Base-by-base conservation (phyloP, 352 stramenopile species). In the Stephanocyclus meneghinianus region DNA sequence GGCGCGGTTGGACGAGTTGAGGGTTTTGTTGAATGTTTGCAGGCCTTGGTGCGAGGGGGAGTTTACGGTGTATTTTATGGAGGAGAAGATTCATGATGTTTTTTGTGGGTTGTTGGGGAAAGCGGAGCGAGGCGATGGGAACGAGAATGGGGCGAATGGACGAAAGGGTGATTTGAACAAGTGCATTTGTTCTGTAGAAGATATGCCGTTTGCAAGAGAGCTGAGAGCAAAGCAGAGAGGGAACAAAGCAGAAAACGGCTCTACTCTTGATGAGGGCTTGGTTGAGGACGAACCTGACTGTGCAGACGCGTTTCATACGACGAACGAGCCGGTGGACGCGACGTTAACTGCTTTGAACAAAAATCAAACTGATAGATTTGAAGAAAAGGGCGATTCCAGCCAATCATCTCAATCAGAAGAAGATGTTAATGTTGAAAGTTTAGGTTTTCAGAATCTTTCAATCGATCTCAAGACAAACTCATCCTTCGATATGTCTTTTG, bases 31-130 rank as follows among this genome's bases (percentile, higher is more conserved):
- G 18, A 55, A 69, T 45, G 81, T 86, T 18, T 91, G 85, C 72
- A 26, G 63, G 32, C 80, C 81, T 11, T 86, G 83, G 26, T 64
- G 75, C 51, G 35, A 29, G 18, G 85, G 78, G 75, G 47, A 30
- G n/a, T 64, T 92, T 32, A 71, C 47, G 44, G 51, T 91, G n/a
- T 82, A 87, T 47, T 92, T 91, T 74, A 78, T 84, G 15, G 77
- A 89, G n/a, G 53, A 80, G 42, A 35, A 84, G 47, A 66, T 70
- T 40, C 64, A 78, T 66, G 65, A 76, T 26, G 29, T 80, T 7
- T 87, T 87, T 70, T 60, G 53, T 45, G 55, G 47, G 18, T 60
- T 85, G 18, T 42, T 81, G 29, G 42, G 50, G 47, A 47, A 45
- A 29, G 78, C 47, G 18, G 42, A 66, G 35, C 44, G 63, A 48